Percentiles rank a stretch among this genome's conserved stretches.
Conservation (phyloP, 495 filamentous ascomycete species). For the Margaritispora aquatica region DNA sequence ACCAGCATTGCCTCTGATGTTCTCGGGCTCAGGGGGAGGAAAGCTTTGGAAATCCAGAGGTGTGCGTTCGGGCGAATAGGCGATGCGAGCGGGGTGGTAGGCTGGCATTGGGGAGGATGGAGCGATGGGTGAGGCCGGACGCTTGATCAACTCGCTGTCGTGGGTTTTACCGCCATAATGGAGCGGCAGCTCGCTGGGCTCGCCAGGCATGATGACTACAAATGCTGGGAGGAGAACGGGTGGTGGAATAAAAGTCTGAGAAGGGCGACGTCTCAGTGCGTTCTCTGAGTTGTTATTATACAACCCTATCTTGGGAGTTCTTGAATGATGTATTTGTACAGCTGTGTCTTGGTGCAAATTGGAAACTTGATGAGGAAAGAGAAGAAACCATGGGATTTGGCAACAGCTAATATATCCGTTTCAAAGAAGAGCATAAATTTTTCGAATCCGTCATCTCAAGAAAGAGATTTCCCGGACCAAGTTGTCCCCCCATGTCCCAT, state of each 20-base stretch:
- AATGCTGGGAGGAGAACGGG: background rate
- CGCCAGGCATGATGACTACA: conserved; percentile 9
- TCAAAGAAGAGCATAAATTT: background rate
- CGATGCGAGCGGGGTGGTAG: conserved; percentile 1
- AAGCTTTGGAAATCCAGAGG: conserved; percentile 1
- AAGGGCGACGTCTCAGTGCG: conserved; percentile 7
- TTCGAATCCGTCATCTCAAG: background rate
- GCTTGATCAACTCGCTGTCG: conserved; percentile 12
- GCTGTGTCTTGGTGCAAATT: background rate
- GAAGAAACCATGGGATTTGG: background rate
- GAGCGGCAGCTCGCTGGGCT: conserved; percentile 12
- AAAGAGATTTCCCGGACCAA: background rate
- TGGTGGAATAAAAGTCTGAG: conserved; percentile 2
- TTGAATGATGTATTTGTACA: background rate
- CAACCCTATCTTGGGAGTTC: background rate
- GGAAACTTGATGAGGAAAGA: background rate
- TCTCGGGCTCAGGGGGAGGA: background rate
- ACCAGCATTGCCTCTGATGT: conserved; percentile 9
- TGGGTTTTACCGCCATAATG: conserved; percentile 11
- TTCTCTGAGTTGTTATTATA: conserved; percentile 5
- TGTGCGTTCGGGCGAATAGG: conserved; percentile 11
- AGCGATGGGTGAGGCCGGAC: conserved; percentile 5
- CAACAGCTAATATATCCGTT: background rate
- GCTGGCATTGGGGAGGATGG: background rate
- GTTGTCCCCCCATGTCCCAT: background rate